Base-by-base conservation (phyloP, 345 rosid genomes). In the Cardamine chenopodiifolia region DNA sequence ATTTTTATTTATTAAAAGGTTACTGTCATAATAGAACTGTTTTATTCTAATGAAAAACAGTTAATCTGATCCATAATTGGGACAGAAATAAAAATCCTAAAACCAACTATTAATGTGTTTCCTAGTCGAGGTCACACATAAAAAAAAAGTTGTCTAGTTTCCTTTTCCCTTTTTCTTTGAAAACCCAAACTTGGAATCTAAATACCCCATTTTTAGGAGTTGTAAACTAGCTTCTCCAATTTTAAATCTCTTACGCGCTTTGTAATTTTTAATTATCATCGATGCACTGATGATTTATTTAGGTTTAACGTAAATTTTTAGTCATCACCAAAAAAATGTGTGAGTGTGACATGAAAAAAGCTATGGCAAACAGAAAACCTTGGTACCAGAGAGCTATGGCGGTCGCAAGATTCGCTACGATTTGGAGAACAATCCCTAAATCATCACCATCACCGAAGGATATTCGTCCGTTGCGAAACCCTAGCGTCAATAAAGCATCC, bases 301-400 rank as follows among this genome's bases (percentile, higher is more conserved):
- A 37, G 28, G 48, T 37, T 40, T 44, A 44, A 15, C 20, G 8
- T 7, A 60, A 60, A 35, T 34, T 9, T 64, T 3, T 60, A 15
- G 3, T 55, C n/a, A 11, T 45, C 29, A 73, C 15, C 19, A 22
- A 44, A 44, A 42, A 14, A 20, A 70, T 69, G 70, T 71, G 80
- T 25, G 70, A 76, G 65, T 54, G 74, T 76, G 58, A 69, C 70
- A n/a, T 35, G 26, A 77, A 50, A 15, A 70, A 59, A 4, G 48
- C 72, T 1, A 50, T 83, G 29, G 62, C 44, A 71, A 73, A 53
- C 77, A 91, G 97, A 95, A 95, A 89, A 80, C 92, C 88, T 53
- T 95, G 99, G 99, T 91, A 91, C 79, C 92, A 90, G 53, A 85
- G 89, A 85, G 99, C 97, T 72, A 87, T 88, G 86, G 88, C 91